Evolutionary conservation across 2,329 filamentous ascomycete genomes (phyloP).

Genomic region (Trichoderma cornu-damae): DNA sequence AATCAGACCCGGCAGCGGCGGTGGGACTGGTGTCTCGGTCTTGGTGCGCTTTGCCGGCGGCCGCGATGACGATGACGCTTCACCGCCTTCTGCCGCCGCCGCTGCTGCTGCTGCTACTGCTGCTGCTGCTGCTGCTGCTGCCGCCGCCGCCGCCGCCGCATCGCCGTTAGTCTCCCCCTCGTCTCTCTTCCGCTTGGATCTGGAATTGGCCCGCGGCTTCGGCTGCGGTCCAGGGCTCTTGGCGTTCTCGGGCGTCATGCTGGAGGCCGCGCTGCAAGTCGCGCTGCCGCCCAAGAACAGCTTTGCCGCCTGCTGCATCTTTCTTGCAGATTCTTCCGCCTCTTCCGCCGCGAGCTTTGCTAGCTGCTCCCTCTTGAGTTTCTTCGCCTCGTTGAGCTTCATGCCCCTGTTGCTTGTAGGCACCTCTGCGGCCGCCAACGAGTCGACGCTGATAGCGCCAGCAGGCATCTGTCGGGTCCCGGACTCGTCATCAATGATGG

Average conservation of each 20-base stretch:
- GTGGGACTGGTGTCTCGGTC: constrained; percentile 53
- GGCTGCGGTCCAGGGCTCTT: constrained; percentile 22
- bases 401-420: constrained; percentile 67
- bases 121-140: constrained; percentile 21
- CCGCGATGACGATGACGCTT: constrained; percentile 30
- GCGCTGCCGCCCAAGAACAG: constrained; percentile 38
- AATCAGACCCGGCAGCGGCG: constrained; percentile 33
- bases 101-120: constrained; percentile 19
- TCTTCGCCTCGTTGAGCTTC: constrained; percentile 74
- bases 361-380: constrained; percentile 62
- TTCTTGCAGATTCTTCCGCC: constrained; percentile 52
- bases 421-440: constrained; percentile 55
- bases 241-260: constrained; percentile 29
- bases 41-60: constrained; percentile 49
- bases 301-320: constrained; percentile 46
- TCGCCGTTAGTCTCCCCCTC: constrained; percentile 31
- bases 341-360: constrained; percentile 59
- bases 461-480: constrained; percentile 51
- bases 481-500: constrained; percentile 44
- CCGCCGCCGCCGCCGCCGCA: neutral
- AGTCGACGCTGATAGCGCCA: constrained; percentile 55
- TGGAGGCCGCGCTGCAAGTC: constrained; percentile 20
- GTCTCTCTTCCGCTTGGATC: constrained; percentile 45
- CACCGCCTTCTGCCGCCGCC: constrained; percentile 21
- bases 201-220: constrained; percentile 31